These are phyloP conservation scores for Fusarium sp. DNA, from an alignment of 2,329 filamentous ascomycete species.

Conservation along the genomic window DNA sequence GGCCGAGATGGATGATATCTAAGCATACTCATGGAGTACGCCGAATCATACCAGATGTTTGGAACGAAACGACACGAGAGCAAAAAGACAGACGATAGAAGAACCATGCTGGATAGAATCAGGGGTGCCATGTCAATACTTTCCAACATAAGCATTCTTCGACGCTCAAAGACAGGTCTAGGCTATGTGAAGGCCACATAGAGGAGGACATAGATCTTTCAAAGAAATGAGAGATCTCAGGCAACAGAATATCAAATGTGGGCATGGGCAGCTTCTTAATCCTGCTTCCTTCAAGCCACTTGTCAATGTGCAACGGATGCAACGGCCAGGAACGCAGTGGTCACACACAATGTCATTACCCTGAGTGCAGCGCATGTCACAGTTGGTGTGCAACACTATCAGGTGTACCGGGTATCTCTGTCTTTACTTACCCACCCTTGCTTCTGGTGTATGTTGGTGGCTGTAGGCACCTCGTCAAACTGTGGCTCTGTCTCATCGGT, in stretches of 20 bases:
- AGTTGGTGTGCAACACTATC: conserved; percentile 6
- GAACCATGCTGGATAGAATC: background rate
- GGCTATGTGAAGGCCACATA: background rate
- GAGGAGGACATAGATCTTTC: background rate
- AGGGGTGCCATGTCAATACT: too few relatives aligned
- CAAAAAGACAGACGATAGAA: background rate
- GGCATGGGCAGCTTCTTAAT: conserved; percentile 15
- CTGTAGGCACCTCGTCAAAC: background rate
- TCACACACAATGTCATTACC: background rate
- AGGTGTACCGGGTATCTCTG: conserved; percentile 1
- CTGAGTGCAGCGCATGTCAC: background rate
- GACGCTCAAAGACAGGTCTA: background rate
- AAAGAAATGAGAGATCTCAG: conserved; percentile 7
- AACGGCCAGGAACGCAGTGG: conserved; percentile 2
- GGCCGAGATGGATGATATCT: conserved; percentile 3
- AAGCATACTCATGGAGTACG: background rate
- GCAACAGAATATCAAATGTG: background rate
- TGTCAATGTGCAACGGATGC: background rate
- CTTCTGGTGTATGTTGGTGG: conserved; percentile 10
- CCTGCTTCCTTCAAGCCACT: conserved; percentile 8
- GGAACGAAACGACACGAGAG: background rate
- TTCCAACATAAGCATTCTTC: background rate
- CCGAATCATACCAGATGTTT: background rate
- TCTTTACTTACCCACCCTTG: background rate
- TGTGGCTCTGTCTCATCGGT: background rate